These are phyloP conservation scores for Fusarium sp. DNA, from an alignment of 2,329 filamentous ascomycete species.

Conservation along the genomic window DNA sequence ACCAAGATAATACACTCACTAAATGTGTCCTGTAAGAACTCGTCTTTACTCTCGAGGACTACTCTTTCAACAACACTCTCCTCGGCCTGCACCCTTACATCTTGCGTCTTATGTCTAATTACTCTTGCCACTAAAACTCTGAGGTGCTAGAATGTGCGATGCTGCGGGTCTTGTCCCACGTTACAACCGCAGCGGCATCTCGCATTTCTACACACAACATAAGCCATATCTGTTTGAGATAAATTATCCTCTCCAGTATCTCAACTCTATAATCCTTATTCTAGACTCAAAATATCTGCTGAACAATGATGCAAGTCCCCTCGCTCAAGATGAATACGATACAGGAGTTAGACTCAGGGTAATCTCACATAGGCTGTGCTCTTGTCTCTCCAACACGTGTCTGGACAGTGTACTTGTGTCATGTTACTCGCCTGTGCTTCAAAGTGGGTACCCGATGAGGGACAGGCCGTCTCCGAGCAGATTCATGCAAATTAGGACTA, in stretches of 20 bases:
- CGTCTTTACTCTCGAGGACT: background rate
- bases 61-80: background rate
- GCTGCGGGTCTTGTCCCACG: conserved; percentile 28
- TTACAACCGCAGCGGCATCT: conserved; percentile 40
- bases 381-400: conserved; percentile 37
- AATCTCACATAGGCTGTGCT: conserved; percentile 21
- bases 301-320: background rate
- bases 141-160: conserved; percentile 16
- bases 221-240: conserved; percentile 27
- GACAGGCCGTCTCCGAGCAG: conserved; percentile 20
- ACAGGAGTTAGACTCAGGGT: background rate
- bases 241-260: conserved; percentile 7
- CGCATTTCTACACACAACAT: conserved; percentile 29
- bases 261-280: background rate
- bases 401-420: conserved; percentile 15
- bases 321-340: conserved; percentile 10
- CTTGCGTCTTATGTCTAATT: conserved; percentile 5
- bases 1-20: background rate
- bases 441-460: conserved; percentile 32
- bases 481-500: conserved; percentile 22
- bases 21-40: no score
- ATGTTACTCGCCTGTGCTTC: conserved; percentile 30
- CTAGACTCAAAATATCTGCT: background rate
- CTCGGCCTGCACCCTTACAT: background rate
- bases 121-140: background rate